A percentile compares a stretch with the other conserved stretches of the same genome.
Conservation (phyloP, 495 filamentous ascomycete genomes). For the Aspergillus indologenus region DNA sequence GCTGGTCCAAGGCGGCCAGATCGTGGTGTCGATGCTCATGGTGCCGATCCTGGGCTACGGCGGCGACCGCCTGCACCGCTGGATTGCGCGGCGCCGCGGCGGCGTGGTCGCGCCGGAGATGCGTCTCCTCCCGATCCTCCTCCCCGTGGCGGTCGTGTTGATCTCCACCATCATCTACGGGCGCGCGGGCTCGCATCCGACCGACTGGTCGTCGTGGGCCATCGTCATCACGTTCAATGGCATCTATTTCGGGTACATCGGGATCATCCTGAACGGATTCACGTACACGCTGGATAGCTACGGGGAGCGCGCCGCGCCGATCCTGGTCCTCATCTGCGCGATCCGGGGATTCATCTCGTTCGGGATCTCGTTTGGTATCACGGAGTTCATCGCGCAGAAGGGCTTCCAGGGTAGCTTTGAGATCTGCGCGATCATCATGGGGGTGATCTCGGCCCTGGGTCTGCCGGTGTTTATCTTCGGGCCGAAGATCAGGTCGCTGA, state of each 20-base stretch:
- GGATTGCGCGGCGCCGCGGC: slow-evolving; percentile 13
- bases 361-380: slow-evolving; percentile 5
- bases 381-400: not conserved
- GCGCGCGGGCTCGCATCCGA: slow-evolving; percentile 17
- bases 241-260: slow-evolving; percentile 27
- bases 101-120: slow-evolving; percentile 24
- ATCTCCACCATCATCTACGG: slow-evolving; percentile 25
- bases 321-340: slow-evolving; percentile 27
- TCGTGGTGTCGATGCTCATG: slow-evolving; percentile 24
- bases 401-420: slow-evolving; percentile 1
- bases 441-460: not conserved
- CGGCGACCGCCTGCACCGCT: slow-evolving; percentile 17
- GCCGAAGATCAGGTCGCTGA: not conserved
- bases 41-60: slow-evolving; percentile 26
- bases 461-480: slow-evolving; percentile 1
- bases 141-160: slow-evolving; percentile 19
- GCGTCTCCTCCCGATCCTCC: slow-evolving; percentile 22
- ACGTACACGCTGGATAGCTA: slow-evolving; percentile 29
- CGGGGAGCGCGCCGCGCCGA: slow-evolving; percentile 21
- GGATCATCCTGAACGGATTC: slow-evolving; percentile 24
- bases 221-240: slow-evolving; percentile 23
- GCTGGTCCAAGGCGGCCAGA: slow-evolving; percentile 26
- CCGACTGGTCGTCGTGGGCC: slow-evolving; percentile 16
- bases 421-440: slow-evolving; percentile 5
- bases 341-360: slow-evolving; percentile 35